Evolutionary conservation across 768 basidiomycete species (phyloP).

Genomic region (Mycena epipterygia): DNA sequence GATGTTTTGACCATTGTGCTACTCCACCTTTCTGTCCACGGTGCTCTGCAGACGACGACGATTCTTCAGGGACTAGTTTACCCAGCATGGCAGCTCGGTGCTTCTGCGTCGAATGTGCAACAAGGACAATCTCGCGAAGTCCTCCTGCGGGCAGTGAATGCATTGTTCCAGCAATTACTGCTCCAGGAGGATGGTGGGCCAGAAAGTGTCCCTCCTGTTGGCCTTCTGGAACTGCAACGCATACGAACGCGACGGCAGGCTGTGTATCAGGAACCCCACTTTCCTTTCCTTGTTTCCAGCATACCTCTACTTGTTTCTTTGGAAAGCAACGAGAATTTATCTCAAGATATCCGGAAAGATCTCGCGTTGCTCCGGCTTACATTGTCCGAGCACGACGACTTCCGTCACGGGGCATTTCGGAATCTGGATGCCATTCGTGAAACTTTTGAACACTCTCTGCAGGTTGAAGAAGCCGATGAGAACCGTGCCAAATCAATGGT

Average conservation of each 20-base stretch:
- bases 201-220: conserved; percentile 54
- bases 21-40: conserved; percentile 73
- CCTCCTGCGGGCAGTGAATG: conserved; percentile 74
- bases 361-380: conserved; percentile 66
- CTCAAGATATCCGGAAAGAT: conserved; percentile 62
- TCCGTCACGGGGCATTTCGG: conserved; percentile 81
- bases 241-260: conserved; percentile 77
- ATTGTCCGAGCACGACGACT: conserved; percentile 75
- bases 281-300: conserved; percentile 69
- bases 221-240: conserved; percentile 77
- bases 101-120: conserved; percentile 51
- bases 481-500: conserved; percentile 73
- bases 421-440: conserved; percentile 79
- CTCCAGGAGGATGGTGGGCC: conserved; percentile 63
- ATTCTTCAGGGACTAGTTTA: conserved; percentile 83
- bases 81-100: conserved; percentile 79
- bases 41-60: conserved; percentile 79
- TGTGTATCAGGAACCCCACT: conserved; percentile 77
- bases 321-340: conserved; percentile 71
- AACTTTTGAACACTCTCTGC: conserved; percentile 76
- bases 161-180: conserved; percentile 71
- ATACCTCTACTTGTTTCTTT: conserved; percentile 80
- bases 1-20: conserved; percentile 73
- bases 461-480: conserved; percentile 62
- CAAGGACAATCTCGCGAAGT: conserved; percentile 59